Base-by-base conservation (phyloP, 129 eudicot genomes). In the Arctium lappa region DNA sequence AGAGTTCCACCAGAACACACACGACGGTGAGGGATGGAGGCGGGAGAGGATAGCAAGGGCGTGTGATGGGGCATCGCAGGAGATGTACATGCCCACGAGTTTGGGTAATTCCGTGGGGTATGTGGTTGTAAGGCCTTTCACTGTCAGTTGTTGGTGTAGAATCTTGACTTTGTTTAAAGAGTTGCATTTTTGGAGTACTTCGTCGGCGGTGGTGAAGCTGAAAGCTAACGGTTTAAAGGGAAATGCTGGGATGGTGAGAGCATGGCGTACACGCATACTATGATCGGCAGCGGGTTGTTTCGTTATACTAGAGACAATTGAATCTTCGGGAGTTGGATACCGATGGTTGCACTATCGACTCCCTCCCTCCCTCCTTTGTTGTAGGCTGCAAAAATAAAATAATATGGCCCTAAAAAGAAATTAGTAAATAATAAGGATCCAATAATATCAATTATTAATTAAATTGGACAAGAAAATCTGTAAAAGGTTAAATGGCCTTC, bases 1-100 rank as follows among this genome's bases (percentile, higher is more conserved):
- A 11, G 53, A 11, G 86, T 92, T 89, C 95, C 97, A 94, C 88
- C 77, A 85, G 80, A 37, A 87, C 0, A 89, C 89, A 12, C 88
- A 40, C n/a, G 68, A 80, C 8, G 88, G 76, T 1, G 87, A 79
- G 0, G 94, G 94, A 0, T 84, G 71, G 81, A 85, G 80, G 82
- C 84, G 81, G 32, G 79, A 39, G 81, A 90, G 92, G 83, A 78
- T n/a, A 6, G 84, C 22, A 39, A 84, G 72, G 3, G 91, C 94
- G 50, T 77, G 62, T 37, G 81, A 75, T 39, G 88, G 84, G 37
- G 89, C 74, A 44, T 81, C 33, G 81, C 50, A 79, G 63, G 90
- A 80, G 71, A 88, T 18, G 86, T 90, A 88, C 75, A 74, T 71
- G 38, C 72, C 29, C 0, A 88, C 39, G 37, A 90, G 39, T 8